Conservation (phyloP, 495 filamentous ascomycete genomes). For the Parathielavia hyrcaniae region DNA sequence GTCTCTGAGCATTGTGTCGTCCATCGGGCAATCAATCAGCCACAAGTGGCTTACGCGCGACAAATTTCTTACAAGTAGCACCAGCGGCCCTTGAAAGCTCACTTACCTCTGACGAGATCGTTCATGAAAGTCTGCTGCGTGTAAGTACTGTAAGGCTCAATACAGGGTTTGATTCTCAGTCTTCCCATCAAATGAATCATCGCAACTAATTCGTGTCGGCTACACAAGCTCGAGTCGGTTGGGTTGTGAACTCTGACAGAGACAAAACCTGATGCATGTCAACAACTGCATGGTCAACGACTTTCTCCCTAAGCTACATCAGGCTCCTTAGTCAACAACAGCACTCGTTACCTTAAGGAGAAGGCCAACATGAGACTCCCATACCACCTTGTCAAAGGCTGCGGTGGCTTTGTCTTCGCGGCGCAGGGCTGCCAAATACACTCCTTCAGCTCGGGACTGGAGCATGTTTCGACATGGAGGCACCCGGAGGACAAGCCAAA, state of each 20-base stretch:
- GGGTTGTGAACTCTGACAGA: too few species aligned
- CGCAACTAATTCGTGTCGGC: too few species aligned
- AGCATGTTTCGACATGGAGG: constrained; percentile 39
- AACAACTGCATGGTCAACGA: too few species aligned
- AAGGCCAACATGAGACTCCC: constrained; percentile 30
- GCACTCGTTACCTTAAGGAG: neutral
- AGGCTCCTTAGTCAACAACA: neutral
- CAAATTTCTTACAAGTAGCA: constrained; percentile 16
- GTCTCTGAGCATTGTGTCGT: neutral
- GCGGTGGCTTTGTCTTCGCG: constrained; percentile 38
- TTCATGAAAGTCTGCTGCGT: too few species aligned
- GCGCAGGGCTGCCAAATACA: constrained; percentile 39
- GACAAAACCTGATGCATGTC: too few species aligned
- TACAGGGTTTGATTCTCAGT: too few species aligned
- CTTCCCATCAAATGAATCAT: too few species aligned
- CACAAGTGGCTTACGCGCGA: constrained; percentile 22
- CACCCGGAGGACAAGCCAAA: constrained; percentile 23
- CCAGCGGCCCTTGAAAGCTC: neutral
- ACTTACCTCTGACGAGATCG: neutral
- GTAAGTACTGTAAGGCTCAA: too few species aligned
- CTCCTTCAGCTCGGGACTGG: constrained; percentile 34
- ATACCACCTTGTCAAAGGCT: constrained; percentile 39
- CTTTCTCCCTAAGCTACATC: neutral
- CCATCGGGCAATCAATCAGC: constrained; percentile 3
- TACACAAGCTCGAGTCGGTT: too few species aligned